Conservation (phyloP, 805 yeast genomes). For the Candida tibetensis region DNA sequence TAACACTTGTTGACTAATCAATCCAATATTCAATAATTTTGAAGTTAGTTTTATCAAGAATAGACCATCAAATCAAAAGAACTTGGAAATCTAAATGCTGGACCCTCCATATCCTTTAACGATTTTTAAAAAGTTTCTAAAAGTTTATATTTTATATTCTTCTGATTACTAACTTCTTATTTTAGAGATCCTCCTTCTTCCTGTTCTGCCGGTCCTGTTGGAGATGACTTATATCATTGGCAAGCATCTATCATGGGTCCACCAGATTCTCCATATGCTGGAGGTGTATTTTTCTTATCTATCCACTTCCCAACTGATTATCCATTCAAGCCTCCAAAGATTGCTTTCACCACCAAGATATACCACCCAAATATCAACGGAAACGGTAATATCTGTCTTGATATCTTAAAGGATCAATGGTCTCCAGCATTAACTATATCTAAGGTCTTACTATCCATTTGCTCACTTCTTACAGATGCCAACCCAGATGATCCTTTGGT, state of each 20-base stretch:
- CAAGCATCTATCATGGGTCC: conserved; percentile 99
- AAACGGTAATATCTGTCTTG: conserved; percentile 94
- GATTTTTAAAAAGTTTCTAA: too few relatives aligned
- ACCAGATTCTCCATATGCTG: conserved; percentile 82
- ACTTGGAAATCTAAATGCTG: too few relatives aligned
- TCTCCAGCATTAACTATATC: conserved; percentile 97
- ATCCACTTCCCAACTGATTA: conserved; percentile 99
- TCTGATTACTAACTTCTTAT: conserved; percentile 15
- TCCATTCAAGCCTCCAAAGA: conserved; percentile 97
- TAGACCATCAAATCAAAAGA: too few relatives aligned
- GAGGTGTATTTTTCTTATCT: conserved; percentile 93
- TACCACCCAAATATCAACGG: conserved; percentile 97
- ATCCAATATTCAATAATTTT: too few relatives aligned
- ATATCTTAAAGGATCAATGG: conserved; percentile 97
- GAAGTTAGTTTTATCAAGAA: too few relatives aligned
- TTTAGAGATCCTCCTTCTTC: conserved; percentile 96
- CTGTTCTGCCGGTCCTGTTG: conserved; percentile 98
- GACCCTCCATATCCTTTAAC: too few relatives aligned
- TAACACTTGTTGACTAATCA: too few relatives aligned
- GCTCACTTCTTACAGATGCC: conserved; percentile 95
- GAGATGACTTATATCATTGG: conserved; percentile 98
- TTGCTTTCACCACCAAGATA: conserved; percentile 85
- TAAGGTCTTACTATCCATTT: conserved; percentile 89
- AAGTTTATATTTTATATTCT: too few relatives aligned
- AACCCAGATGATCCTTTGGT: conserved; percentile 99